Base-by-base conservation (phyloP, 345 rosid genomes). In the Gynandropsis gynandra region DNA sequence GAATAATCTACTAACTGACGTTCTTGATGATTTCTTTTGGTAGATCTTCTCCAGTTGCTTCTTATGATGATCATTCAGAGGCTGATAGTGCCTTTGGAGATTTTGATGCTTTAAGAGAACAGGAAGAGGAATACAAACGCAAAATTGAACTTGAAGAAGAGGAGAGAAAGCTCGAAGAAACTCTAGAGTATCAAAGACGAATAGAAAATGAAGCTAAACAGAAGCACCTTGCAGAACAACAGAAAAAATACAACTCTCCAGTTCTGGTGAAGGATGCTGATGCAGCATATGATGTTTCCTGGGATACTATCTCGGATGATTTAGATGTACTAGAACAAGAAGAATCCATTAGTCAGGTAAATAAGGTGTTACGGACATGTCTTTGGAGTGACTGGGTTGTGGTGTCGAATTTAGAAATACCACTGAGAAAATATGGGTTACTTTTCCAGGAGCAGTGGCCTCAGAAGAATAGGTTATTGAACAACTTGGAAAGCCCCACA, bases 131-230 rank as follows among this genome's bases (percentile, higher is more conserved):
- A 72, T 62, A 75, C 56, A 79, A 74, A 72, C 80, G 74, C 64
- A 79, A 60, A 73, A 66, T 78, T 56, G 95, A 87, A 81, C 82
- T 79, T 54, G 93, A 85, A 74, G 88, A 70, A 39, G 96, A 87
- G 84, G 98, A 80, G 63, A 76, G 81, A 66, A 85, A 82, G 76
- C 95, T 87, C 16, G 85, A 82, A 71, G 89, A 78, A 72, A 75
- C 90, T 20, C 61, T 92, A 49, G 89, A 82, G 70, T 82, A 84
- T 65, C 98, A 87, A 71, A 85, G 93, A 61, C 71, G 64, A 63
- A 79, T 87, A 64, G 96, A 92, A 81, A 72, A 82, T 71, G 96
- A 82, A 76, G 88, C 95, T 46, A 92, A 92, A 65, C 73, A 67
- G 73, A 85, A 89, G 73, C 96, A 73, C 51, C 85, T 87, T 53